Conservation (phyloP, 176 grass and related monocot genomes). For the Oropetium thomaeum region DNA sequence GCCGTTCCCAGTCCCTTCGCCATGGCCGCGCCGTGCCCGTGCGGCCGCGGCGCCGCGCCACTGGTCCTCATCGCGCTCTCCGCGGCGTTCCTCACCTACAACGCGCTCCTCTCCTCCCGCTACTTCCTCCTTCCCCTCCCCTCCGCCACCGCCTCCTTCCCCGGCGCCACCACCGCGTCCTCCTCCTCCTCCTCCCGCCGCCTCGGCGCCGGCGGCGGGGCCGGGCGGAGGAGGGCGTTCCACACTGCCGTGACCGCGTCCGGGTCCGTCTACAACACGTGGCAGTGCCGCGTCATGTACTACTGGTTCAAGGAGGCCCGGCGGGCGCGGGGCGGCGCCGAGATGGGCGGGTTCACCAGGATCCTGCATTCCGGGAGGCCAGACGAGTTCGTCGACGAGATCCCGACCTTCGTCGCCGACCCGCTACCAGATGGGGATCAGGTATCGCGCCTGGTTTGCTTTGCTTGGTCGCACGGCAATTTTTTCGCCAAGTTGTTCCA, state of each 20-base stretch:
- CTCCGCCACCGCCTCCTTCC: slow-evolving; percentile 22
- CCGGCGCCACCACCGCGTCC: slow-evolving; percentile 10
- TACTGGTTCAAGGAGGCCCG: slow-evolving; percentile 89
- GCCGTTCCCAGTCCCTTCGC: background rate
- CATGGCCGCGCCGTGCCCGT: slow-evolving; percentile 48
- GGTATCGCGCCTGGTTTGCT: slow-evolving; percentile 32
- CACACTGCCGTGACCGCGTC: slow-evolving; percentile 89
- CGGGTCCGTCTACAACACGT: slow-evolving; percentile 68
- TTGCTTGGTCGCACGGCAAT: background rate
- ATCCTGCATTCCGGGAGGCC: slow-evolving; percentile 78
- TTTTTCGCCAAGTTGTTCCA: background rate
- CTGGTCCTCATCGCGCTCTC: slow-evolving; percentile 46
- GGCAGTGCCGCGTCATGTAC: slow-evolving; percentile 98
- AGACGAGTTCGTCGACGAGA: slow-evolving; percentile 73
- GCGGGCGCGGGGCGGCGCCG: slow-evolving; percentile 29
- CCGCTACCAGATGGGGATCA: slow-evolving; percentile 75
- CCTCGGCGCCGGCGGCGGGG: background rate
- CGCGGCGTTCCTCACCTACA: slow-evolving; percentile 70
- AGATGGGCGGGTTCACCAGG: slow-evolving; percentile 95
- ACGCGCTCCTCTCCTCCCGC: slow-evolving; percentile 48
- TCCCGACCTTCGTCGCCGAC: slow-evolving; percentile 88
- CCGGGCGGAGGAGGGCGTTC: slow-evolving; percentile 30
- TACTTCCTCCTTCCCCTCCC: slow-evolving; percentile 26
- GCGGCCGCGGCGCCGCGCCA: slow-evolving; percentile 33
- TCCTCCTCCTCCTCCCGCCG: slow-evolving; percentile 36